Evolutionary conservation across 169 alveolate species (phyloP).

Genomic region (Plasmodium gonderi): DNA sequence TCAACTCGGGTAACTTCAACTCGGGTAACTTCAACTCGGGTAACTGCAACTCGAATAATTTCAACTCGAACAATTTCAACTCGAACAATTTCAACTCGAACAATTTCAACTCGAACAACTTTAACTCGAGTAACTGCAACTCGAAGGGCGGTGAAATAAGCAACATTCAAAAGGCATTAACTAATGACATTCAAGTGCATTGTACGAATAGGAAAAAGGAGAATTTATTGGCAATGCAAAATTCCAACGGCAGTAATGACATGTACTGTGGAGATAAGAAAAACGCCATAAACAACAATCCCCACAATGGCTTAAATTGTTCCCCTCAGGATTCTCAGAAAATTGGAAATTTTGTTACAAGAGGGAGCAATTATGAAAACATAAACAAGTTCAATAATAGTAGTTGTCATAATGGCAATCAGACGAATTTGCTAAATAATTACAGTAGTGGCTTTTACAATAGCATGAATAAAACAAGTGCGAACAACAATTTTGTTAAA

Average conservation of each 20-base stretch:
- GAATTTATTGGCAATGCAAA: background rate
- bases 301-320: slow-evolving; percentile 14
- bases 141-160: background rate
- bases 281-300: background rate
- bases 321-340: background rate
- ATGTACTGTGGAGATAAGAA: background rate
- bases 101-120: background rate
- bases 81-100: background rate
- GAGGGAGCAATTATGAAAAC: background rate
- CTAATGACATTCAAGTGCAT: background rate
- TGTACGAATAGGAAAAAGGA: background rate
- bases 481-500: background rate
- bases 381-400: background rate
- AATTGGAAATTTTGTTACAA: slow-evolving; percentile 3
- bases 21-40: background rate
- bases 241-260: background rate
- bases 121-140: background rate
- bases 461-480: background rate
- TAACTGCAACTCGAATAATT: background rate
- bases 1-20: background rate
- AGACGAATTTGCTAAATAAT: background rate
- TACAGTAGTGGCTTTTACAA: background rate
- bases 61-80: background rate
- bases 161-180: background rate
- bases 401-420: background rate